These are phyloP conservation scores for Phytophthora chlamydospora DNA, from an alignment of 352 stramenopile species.

Conservation along the genomic window DNA sequence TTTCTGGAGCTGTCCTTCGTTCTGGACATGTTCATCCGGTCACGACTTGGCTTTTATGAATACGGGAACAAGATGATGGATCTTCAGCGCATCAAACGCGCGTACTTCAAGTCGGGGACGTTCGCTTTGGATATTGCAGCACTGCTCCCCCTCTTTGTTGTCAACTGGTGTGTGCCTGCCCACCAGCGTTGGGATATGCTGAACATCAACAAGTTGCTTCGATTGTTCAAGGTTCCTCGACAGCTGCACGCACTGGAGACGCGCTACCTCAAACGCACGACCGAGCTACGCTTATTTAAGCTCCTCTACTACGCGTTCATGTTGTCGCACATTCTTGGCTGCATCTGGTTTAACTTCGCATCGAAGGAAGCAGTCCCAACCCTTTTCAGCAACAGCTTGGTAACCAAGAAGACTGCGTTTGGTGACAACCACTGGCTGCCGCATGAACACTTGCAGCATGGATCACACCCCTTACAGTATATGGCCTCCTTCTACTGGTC, in stretches of 20 bases:
- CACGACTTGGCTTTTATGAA: conserved; percentile 54
- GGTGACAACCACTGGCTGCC: conserved; percentile 41
- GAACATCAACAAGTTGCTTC: conserved; percentile 67
- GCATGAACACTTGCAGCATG: conserved; percentile 24
- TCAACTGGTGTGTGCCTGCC: conserved; percentile 43
- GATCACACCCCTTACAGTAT: conserved; percentile 41
- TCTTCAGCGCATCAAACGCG: conserved; percentile 25
- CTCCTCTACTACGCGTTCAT: conserved; percentile 69
- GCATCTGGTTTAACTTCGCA: conserved; percentile 63
- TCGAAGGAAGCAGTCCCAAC: conserved; percentile 16
- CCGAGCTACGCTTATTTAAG: conserved; percentile 63
- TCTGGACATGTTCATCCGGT: conserved; percentile 56
- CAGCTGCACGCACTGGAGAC: conserved; percentile 58
- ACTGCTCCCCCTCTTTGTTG: conserved; percentile 47
- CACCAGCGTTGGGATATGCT: conserved; percentile 40
- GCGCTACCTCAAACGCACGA: conserved; percentile 57
- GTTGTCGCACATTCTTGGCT: conserved; percentile 53
- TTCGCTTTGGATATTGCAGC: conserved; percentile 53
- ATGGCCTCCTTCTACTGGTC: conserved; percentile 64
- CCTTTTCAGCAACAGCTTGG: not conserved
- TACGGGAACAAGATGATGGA: conserved; percentile 72
- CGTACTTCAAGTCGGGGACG: conserved; percentile 47
- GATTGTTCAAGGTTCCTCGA: conserved; percentile 51
- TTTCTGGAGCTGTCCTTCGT: conserved; percentile 52
- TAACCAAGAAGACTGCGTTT: conserved; percentile 17